A percentile compares a stretch with the other conserved stretches of the same genome.
Conservation (phyloP, 2,329 filamentous ascomycete genomes). For the Parastagonospora nodorum region DNA sequence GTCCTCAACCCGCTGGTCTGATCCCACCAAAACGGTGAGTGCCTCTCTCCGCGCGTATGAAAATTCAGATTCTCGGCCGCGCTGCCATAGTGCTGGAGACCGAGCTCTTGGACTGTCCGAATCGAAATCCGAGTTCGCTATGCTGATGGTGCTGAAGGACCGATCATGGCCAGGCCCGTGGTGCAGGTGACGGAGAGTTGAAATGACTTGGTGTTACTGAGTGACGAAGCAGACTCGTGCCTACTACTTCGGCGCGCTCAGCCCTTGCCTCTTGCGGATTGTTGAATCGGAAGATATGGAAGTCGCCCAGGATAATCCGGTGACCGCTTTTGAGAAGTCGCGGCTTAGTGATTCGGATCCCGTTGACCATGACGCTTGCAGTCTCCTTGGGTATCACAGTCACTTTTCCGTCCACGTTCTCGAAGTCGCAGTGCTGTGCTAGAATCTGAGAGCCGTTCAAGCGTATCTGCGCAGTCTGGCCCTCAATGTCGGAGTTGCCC, state of each 20-base stretch:
- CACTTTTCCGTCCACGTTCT: constrained; percentile 92
- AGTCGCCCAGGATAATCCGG: constrained; percentile 93
- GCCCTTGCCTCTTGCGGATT: constrained; percentile 94
- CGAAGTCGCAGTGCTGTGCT: constrained; percentile 90
- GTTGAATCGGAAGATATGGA: constrained; percentile 98
- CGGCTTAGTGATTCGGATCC: constrained; percentile 83
- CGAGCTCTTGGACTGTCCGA: constrained; percentile 73
- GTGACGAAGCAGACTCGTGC: constrained; percentile 79
- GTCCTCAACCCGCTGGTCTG: constrained; percentile 88
- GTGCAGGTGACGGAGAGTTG: constrained; percentile 67
- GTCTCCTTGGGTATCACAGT: constrained; percentile 86
- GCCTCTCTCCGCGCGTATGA: constrained; percentile 91
- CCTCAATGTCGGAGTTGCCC: constrained; percentile 87
- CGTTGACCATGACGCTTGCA: constrained; percentile 98
- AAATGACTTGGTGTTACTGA: constrained; percentile 71
- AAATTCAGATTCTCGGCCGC: constrained; percentile 88
- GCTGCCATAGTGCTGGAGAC: constrained; percentile 72
- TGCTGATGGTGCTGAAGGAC: constrained; percentile 67
- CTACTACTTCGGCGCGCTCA: constrained; percentile 82
- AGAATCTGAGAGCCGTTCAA: constrained; percentile 93
- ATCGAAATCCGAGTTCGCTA: constrained; percentile 76
- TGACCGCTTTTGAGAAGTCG: constrained; percentile 89
- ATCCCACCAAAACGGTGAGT: constrained; percentile 85
- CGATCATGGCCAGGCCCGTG: constrained; percentile 73
- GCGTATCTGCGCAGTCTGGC: constrained; percentile 79